Percentiles rank a stretch among this genome's conserved stretches.
Evolutionary conservation across 192 early-diverging fungal genomes (phyloP).

Genomic region (Dissophora ornata): DNA sequence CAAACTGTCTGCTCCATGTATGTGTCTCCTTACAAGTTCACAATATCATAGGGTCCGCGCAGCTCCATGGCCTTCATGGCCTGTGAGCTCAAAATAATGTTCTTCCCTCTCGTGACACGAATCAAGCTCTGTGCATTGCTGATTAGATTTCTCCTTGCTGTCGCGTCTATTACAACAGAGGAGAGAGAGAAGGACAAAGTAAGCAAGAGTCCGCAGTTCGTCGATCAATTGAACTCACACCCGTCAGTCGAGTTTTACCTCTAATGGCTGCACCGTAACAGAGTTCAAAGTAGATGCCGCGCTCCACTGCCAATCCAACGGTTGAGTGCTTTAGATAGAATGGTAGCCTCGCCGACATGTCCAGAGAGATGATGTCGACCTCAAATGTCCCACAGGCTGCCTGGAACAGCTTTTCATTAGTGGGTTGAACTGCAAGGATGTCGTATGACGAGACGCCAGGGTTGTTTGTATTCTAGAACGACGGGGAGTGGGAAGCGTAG

Average conservation of each 20-base stretch:
- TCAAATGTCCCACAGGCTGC: slow-evolving; percentile 74
- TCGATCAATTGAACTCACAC: no score
- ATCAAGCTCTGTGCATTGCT: slow-evolving; percentile 74
- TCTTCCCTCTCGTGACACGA: slow-evolving; percentile 78
- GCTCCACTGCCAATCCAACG: slow-evolving; percentile 73
- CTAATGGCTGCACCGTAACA: slow-evolving; percentile 72
- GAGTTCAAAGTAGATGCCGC: slow-evolving; percentile 87
- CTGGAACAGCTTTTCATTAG: slow-evolving; percentile 77
- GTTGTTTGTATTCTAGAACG: slow-evolving; percentile 48
- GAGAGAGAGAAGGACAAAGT: neutral
- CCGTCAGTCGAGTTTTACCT: no score
- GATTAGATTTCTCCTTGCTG: slow-evolving; percentile 70
- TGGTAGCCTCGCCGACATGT: slow-evolving; percentile 70
- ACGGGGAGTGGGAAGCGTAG: slow-evolving; percentile 14
- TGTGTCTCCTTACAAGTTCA: slow-evolving; percentile 85
- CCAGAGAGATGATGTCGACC: slow-evolving; percentile 86
- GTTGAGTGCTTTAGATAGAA: slow-evolving; percentile 75
- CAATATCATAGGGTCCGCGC: slow-evolving; percentile 80
- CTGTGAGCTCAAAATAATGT: slow-evolving; percentile 79
- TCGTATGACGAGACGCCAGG: slow-evolving; percentile 62
- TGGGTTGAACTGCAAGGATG: slow-evolving; percentile 80
- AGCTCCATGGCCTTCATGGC: slow-evolving; percentile 77
- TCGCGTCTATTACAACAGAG: slow-evolving; percentile 58
- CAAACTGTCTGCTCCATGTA: no score
- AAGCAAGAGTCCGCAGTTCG: no score